Evolutionary conservation across 441 rosid genomes (phyloP).

Genomic region (Gossypium lobatum): DNA sequence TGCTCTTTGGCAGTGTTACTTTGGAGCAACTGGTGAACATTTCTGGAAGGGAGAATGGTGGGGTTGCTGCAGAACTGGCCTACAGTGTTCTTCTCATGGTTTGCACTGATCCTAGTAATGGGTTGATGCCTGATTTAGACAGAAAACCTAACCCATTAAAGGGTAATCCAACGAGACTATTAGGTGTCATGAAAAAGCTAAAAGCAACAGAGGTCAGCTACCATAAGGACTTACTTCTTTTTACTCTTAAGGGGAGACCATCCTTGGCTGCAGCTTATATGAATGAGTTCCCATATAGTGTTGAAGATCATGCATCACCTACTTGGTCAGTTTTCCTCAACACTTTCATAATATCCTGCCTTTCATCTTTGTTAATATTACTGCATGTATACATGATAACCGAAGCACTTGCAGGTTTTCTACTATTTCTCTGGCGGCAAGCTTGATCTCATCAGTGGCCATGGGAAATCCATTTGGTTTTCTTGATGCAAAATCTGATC

Average conservation of each 20-base stretch:
- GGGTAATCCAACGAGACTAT: slow-evolving; percentile 69
- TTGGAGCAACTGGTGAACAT: slow-evolving; percentile 68
- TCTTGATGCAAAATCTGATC: slow-evolving; percentile 39
- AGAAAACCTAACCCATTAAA: slow-evolving; percentile 47
- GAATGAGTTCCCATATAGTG: slow-evolving; percentile 83
- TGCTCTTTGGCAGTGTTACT: slow-evolving; percentile 77
- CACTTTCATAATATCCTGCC: slow-evolving; percentile 13
- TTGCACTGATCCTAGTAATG: slow-evolving; percentile 82
- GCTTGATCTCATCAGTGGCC: slow-evolving; percentile 57
- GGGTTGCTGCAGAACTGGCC: slow-evolving; percentile 53
- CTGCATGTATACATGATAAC: slow-evolving; percentile 29
- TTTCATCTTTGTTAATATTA: slow-evolving; percentile 14
- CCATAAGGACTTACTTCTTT: slow-evolving; percentile 83
- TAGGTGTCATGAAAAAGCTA: slow-evolving; percentile 80
- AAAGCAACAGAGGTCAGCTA: slow-evolving; percentile 56
- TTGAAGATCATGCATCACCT: slow-evolving; percentile 76
- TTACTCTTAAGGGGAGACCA: slow-evolving; percentile 62
- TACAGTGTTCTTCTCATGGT: slow-evolving; percentile 58
- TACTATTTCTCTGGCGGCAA: slow-evolving; percentile 74
- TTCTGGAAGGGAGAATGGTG: slow-evolving; percentile 60
- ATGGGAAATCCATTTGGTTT: slow-evolving; percentile 48
- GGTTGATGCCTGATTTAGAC: slow-evolving; percentile 79
- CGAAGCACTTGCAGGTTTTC: slow-evolving; percentile 75
- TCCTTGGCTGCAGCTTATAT: slow-evolving; percentile 68
- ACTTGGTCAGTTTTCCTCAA: slow-evolving; percentile 60